Evolutionary conservation across 163 green algal genomes (phyloP).

Genomic region (Chlamydomonas reinhardtii): DNA sequence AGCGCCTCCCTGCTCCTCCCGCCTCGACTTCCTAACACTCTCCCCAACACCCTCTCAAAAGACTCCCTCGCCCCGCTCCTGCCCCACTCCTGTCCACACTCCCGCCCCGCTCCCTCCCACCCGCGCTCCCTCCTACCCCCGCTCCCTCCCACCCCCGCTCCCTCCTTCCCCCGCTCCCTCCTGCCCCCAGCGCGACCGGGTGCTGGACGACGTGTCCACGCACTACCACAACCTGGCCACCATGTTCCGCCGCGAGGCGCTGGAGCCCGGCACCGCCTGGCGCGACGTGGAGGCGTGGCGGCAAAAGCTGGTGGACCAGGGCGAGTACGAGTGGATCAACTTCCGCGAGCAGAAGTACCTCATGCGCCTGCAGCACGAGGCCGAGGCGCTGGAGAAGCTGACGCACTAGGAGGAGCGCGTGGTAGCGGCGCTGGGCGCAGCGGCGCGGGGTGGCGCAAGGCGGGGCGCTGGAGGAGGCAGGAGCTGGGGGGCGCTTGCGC

Average conservation of each 20-base stretch:
- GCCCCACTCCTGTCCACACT: neutral
- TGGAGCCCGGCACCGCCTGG: constrained; percentile 65
- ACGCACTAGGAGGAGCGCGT: neutral
- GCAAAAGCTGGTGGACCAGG: constrained; percentile 58
- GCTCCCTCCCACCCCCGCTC: neutral
- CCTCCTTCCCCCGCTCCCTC: neutral
- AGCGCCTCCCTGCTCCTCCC: no score
- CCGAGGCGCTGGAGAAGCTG: constrained; percentile 55
- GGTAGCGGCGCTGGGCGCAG: no score
- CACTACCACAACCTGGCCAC: constrained; percentile 58
- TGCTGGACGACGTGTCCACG: constrained; percentile 50
- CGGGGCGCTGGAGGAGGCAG: no score
- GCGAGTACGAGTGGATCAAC: constrained; percentile 68
- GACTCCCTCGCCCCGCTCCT: no score
- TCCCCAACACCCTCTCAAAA: no score
- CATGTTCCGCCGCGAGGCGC: constrained; percentile 54
- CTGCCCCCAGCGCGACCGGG: constrained; percentile 39
- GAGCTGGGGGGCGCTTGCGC: no score
- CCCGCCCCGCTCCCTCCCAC: no score
- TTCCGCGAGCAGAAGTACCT: constrained; percentile 68
- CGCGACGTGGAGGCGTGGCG: constrained; percentile 64
- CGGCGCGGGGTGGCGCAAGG: no score
- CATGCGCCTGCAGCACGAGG: constrained; percentile 62
- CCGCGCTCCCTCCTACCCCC: no score
- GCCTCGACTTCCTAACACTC: no score